A percentile compares a stretch with the other conserved stretches of the same genome.
phyloP scores from a whole-genome alignment of 1,139 yeast genomes.

The Candida neerlandica region DNA sequence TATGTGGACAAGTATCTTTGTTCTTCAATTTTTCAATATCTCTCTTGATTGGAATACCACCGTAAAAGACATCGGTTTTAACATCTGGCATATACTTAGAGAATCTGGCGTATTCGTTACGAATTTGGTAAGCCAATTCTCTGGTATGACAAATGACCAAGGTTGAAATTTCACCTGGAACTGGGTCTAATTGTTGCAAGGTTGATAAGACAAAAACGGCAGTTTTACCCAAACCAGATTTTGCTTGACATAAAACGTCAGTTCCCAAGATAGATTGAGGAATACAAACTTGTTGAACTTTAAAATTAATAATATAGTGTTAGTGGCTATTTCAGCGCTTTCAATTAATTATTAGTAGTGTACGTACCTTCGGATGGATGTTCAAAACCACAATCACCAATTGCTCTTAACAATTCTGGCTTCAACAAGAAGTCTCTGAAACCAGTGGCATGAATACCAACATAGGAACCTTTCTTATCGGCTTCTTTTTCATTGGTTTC shows the following conservation, averaged over 20 bases:
- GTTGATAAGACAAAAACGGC: slow-evolving; percentile 97
- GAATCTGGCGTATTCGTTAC: slow-evolving; percentile 96
- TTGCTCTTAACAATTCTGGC: slow-evolving; percentile 96
- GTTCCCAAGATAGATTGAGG: slow-evolving; percentile 98
- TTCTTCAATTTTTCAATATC: slow-evolving; percentile 88
- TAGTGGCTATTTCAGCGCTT: background rate
- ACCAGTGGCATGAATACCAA: slow-evolving; percentile 97
- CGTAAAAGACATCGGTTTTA: slow-evolving; percentile 94
- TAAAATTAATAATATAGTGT: background rate
- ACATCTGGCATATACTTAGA: slow-evolving; percentile 99
- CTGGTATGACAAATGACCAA: slow-evolving; percentile 97
- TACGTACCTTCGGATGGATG: slow-evolving; percentile 98
- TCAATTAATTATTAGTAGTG: slow-evolving; percentile 9
- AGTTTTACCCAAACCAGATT: slow-evolving; percentile 99
- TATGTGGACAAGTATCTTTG: slow-evolving; percentile 95
- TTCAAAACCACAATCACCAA: slow-evolving; percentile 98
- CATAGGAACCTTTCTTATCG: slow-evolving; percentile 96
- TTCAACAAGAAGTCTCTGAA: slow-evolving; percentile 96
- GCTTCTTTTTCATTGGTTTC: slow-evolving; percentile 53
- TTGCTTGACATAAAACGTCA: slow-evolving; percentile 97
- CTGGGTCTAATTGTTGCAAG: slow-evolving; percentile 95
- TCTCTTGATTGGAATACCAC: slow-evolving; percentile 87
- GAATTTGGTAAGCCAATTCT: slow-evolving; percentile 97
- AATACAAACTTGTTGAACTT: slow-evolving; percentile 96
- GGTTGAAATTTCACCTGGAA: slow-evolving; percentile 94